phyloP scores from a whole-genome alignment of 805 yeast species.

The Candida fluviatilis region DNA sequence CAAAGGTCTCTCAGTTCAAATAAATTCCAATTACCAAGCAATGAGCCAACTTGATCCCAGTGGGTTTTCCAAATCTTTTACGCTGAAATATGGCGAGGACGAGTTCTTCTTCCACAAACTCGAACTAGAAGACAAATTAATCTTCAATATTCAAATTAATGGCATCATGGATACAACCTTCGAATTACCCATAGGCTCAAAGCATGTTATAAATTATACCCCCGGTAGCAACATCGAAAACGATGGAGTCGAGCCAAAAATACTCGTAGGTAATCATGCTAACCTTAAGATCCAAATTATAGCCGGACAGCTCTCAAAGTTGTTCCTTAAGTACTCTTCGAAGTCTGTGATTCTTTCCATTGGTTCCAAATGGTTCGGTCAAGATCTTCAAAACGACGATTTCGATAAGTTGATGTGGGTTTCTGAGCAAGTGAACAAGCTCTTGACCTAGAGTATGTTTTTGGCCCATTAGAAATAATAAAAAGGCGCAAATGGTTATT shows the following conservation, averaged over 20 bases:
- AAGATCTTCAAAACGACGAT: slow-evolving; percentile 26
- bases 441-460: slow-evolving; percentile 5
- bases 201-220: slow-evolving; percentile 16
- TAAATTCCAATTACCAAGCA: too few species aligned
- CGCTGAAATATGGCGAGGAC: slow-evolving; percentile 1
- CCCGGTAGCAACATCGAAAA: slow-evolving; percentile 13
- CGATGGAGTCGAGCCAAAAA: slow-evolving; percentile 40
- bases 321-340: slow-evolving; percentile 27
- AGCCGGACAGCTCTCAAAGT: slow-evolving; percentile 46
- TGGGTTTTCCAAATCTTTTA: slow-evolving; percentile 8
- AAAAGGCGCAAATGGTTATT: too few species aligned
- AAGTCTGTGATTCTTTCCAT: slow-evolving; percentile 42
- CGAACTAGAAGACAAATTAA: slow-evolving; percentile 34
- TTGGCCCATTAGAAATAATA: too few species aligned
- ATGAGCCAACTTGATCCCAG: slow-evolving; percentile 10
- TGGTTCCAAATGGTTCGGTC: slow-evolving; percentile 46
- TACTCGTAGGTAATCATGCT: slow-evolving; percentile 45
- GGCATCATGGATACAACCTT: slow-evolving; percentile 51
- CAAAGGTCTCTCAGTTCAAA: too few species aligned
- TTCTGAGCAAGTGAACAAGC: slow-evolving; percentile 24
- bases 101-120: slow-evolving; percentile 24
- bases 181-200: slow-evolving; percentile 33
- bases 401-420: slow-evolving; percentile 45
- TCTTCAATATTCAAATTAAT: slow-evolving; percentile 36
- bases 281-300: slow-evolving; percentile 46